Percentiles rank a stretch among this genome's conserved stretches.
phyloP scores from a whole-genome alignment of 164 flowering plant species.

The Akebia trifoliata region DNA sequence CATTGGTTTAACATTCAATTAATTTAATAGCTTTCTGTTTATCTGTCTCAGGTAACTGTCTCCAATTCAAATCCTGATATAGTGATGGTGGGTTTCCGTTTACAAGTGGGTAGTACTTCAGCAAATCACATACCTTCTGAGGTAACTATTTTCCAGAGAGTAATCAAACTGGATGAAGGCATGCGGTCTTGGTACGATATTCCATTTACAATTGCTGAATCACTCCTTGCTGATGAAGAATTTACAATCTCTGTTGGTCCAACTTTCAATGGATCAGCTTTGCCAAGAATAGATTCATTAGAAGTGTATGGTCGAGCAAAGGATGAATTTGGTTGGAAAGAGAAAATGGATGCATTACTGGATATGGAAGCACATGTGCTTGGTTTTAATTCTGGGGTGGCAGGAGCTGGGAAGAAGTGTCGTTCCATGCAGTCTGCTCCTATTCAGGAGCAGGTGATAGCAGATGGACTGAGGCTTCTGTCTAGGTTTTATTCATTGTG shows the following conservation, averaged over 20 bases:
- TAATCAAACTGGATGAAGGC: slow-evolving; percentile 86
- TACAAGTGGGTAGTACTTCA: slow-evolving; percentile 91
- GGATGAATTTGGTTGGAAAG: slow-evolving; percentile 99
- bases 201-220: slow-evolving; percentile 94
- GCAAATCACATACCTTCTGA: slow-evolving; percentile 85
- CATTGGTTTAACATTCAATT: neutral
- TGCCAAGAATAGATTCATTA: slow-evolving; percentile 86
- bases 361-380: slow-evolving; percentile 91
- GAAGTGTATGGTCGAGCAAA: slow-evolving; percentile 97
- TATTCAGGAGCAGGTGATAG: slow-evolving; percentile 83
- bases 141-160: slow-evolving; percentile 79
- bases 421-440: slow-evolving; percentile 61
- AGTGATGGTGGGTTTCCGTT: slow-evolving; percentile 96
- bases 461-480: slow-evolving; percentile 84
- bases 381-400: slow-evolving; percentile 49
- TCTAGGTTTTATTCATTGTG: slow-evolving; percentile 57
- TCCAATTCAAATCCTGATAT: slow-evolving; percentile 94
- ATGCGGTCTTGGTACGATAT: slow-evolving; percentile 98
- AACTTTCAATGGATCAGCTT: slow-evolving; percentile 67
- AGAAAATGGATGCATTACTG: slow-evolving; percentile 87
- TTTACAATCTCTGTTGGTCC: slow-evolving; percentile 75
- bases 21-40: slow-evolving; percentile 10
- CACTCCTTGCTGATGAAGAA: slow-evolving; percentile 97
- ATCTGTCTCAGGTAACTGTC: slow-evolving; percentile 63
- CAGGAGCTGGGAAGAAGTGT: slow-evolving; percentile 57